Evolutionary conservation across 1,139 yeast species (phyloP), one percentile per base, ranked within the genome.

Genomic region (Pneumocystis oryctolagi): DNA sequence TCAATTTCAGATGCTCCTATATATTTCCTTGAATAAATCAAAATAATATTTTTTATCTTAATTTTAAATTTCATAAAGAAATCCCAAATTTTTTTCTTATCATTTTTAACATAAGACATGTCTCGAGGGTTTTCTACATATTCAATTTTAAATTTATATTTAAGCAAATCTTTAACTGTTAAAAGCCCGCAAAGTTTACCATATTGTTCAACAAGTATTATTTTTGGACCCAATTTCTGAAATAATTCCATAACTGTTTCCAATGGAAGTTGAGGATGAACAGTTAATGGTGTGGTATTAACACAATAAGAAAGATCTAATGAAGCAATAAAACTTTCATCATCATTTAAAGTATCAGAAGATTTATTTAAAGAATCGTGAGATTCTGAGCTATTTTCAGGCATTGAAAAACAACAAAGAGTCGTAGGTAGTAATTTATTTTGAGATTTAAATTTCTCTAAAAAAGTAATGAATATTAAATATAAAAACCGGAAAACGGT

Each of bases 171-270:
- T 69, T 86, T 86, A 62, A 87, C 76, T 0, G 89, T 84, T 14
- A 87, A 74, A 16, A 84, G 70, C 0, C 94, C 94, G 2, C 77
- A 79, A 30, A 86, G 72, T 2, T 66, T 63, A 0, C 85, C 87
- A 20, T 70, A 69, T 56, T 80, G 77, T 63, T 84, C 86, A 0
- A 89, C 84, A 60, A 87, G 76, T 1, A 92, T 79, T 55, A 84
- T 80, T 55, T 89, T 77, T 3, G 97, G 96, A 0, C 97, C 97
- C 55, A 89, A 72, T 67, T 86, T 84, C 65, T 82, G 80, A 72
- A 92, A 92, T 25, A 88, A 76, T 60, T 85, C 87, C 65, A 84
- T 76, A 1, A 85, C 80, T 56, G 81, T 79, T 67, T 85, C 87
- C 53, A 89, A 75, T 0, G 87, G 79, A 0, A 84, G 77, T 40